phyloP scores from a whole-genome alignment of 2,329 filamentous ascomycete genomes.

The Aureobasidium namibiae region DNA sequence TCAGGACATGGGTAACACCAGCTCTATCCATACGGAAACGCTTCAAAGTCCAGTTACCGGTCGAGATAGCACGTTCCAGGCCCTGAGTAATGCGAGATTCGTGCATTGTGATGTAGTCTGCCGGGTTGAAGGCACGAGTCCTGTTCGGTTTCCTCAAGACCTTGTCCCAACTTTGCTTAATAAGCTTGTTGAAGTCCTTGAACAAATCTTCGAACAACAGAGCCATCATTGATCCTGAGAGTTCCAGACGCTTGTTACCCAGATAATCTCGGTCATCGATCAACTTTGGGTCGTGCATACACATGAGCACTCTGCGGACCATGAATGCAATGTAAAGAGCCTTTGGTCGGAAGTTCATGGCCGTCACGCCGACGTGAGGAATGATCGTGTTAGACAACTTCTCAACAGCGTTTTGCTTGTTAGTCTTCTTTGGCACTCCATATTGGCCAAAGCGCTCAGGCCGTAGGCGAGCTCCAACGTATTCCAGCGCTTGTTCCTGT shows the following conservation, averaged over 20 bases:
- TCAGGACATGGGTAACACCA: conserved; percentile 92
- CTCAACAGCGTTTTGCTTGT: conserved; percentile 86
- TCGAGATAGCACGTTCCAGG: conserved; percentile 93
- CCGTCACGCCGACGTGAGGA: conserved; percentile 85
- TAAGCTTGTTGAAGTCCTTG: conserved; percentile 83
- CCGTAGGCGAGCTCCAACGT: conserved; percentile 78
- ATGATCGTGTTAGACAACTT: conserved; percentile 88
- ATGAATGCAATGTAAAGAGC: conserved; percentile 95
- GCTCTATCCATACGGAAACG: conserved; percentile 98
- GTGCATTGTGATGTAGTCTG: conserved; percentile 73
- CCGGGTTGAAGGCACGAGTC: conserved; percentile 79
- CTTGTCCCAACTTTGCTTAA: conserved; percentile 93
- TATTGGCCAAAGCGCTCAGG: conserved; percentile 60
- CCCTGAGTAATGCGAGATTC: conserved; percentile 83
- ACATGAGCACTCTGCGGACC: conserved; percentile 93
- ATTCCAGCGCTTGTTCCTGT: conserved; percentile 91
- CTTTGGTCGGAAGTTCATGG: conserved; percentile 93
- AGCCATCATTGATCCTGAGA: conserved; percentile 89
- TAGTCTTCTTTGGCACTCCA: conserved; percentile 53
- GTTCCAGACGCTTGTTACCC: conserved; percentile 89
- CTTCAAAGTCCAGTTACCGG: conserved; percentile 95
- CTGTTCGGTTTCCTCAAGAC: conserved; percentile 89
- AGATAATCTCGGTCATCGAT: conserved; percentile 97
- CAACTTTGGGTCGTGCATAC: conserved; percentile 76
- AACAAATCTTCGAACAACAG: conserved; percentile 95